Evolutionary conservation across 2,329 filamentous ascomycete species (phyloP).

Genomic region (Celoporthe dispersa): DNA sequence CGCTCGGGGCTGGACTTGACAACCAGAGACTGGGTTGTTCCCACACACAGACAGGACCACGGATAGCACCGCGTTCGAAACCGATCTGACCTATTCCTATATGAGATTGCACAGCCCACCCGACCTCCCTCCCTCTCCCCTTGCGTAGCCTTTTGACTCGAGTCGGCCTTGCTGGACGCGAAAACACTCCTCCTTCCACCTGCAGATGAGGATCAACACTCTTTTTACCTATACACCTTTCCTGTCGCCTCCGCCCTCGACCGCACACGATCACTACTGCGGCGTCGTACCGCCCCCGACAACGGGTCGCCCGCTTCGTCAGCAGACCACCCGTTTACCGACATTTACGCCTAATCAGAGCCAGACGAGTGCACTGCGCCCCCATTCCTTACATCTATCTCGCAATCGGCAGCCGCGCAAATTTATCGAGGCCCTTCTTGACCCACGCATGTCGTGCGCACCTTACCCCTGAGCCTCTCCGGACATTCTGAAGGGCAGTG

Average conservation of each 20-base stretch:
- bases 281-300: conserved; percentile 21
- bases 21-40: conserved; percentile 10
- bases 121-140: conserved; percentile 16
- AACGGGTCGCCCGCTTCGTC: conserved; percentile 15
- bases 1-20: conserved; percentile 21
- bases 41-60: conserved; percentile 13
- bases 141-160: conserved; percentile 18
- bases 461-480: conserved; percentile 25
- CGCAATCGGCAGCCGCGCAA: conserved; percentile 10
- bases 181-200: conserved; percentile 17
- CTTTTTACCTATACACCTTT: conserved; percentile 13
- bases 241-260: conserved; percentile 18
- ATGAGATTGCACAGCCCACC: conserved; percentile 27
- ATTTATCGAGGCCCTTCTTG: conserved; percentile 1
- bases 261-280: conserved; percentile 23
- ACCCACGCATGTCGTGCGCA: conserved; percentile 28
- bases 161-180: conserved; percentile 27
- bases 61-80: conserved; percentile 21
- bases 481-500: conserved; percentile 23
- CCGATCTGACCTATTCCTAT: conserved; percentile 20
- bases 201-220: conserved; percentile 23
- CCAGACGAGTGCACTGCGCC: conserved; percentile 11
- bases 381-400: conserved; percentile 13
- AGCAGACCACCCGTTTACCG: conserved; percentile 26
- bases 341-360: conserved; percentile 27